These are phyloP conservation scores for Candida sojae DNA, from an alignment of 1,139 yeast genomes.

Conservation along the genomic window DNA sequence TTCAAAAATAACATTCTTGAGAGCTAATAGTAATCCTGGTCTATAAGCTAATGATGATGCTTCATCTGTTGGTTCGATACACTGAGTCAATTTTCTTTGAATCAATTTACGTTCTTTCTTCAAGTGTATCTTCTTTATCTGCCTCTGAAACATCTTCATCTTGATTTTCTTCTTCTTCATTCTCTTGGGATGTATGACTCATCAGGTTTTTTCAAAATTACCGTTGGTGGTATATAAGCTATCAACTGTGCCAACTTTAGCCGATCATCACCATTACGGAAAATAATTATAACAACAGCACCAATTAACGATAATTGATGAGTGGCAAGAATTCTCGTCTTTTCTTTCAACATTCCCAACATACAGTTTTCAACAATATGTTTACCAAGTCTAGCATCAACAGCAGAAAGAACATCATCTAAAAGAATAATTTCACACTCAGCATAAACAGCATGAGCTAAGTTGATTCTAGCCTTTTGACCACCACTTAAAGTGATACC, in stretches of 20 bases:
- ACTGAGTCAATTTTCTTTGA: slow-evolving; percentile 19
- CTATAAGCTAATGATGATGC: slow-evolving; percentile 67
- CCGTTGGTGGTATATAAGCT: slow-evolving; percentile 36
- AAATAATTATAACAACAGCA: slow-evolving; percentile 41
- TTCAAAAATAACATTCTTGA: slow-evolving; percentile 52
- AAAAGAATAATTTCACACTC: slow-evolving; percentile 39
- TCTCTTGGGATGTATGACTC: slow-evolving; percentile 34
- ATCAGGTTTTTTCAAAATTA: slow-evolving; percentile 52
- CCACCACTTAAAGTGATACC: slow-evolving; percentile 53
- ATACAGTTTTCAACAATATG: slow-evolving; percentile 44
- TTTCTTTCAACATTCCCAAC: slow-evolving; percentile 32
- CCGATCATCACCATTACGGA: slow-evolving; percentile 45
- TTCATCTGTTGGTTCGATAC: slow-evolving; percentile 19
- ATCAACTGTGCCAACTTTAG: slow-evolving; percentile 36
- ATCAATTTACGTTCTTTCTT: slow-evolving; percentile 22
- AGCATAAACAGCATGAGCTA: slow-evolving; percentile 49
- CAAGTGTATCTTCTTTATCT: slow-evolving; percentile 17
- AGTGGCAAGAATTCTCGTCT: slow-evolving; percentile 48
- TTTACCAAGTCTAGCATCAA: slow-evolving; percentile 51
- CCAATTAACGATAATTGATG: slow-evolving; percentile 48
- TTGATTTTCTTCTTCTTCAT: slow-evolving; percentile 26
- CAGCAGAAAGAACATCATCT: slow-evolving; percentile 52
- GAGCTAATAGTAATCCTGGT: slow-evolving; percentile 71
- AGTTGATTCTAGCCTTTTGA: slow-evolving; percentile 48
- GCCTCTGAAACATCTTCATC: slow-evolving; percentile 13